phyloP scores from a whole-genome alignment of 1,139 yeast species.

The Candida sojae region DNA sequence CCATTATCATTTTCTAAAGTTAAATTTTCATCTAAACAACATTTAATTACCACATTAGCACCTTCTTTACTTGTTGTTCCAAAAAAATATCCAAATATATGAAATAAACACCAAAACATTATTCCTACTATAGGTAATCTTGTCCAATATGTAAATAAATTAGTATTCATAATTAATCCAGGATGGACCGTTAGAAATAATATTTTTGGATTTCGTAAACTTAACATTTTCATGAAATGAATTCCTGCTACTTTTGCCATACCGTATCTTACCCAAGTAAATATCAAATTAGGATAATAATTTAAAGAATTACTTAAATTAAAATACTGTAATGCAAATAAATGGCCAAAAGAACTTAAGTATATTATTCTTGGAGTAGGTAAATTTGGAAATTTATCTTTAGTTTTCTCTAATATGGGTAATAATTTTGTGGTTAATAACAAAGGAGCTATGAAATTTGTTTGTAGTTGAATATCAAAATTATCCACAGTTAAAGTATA shows the following conservation, averaged over 20 bases:
- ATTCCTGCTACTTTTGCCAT: slow-evolving; percentile 80
- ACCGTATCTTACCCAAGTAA: slow-evolving; percentile 80
- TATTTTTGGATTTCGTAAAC: slow-evolving; percentile 67
- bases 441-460: slow-evolving; percentile 78
- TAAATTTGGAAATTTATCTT: slow-evolving; percentile 23
- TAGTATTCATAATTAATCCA: slow-evolving; percentile 81
- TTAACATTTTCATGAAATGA: slow-evolving; percentile 67
- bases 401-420: slow-evolving; percentile 50
- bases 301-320: slow-evolving; percentile 55
- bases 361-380: slow-evolving; percentile 60
- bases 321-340: slow-evolving; percentile 53
- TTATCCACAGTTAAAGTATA: slow-evolving; percentile 64
- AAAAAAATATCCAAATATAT: slow-evolving; percentile 62
- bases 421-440: slow-evolving; percentile 64
- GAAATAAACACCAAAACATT: slow-evolving; percentile 68
- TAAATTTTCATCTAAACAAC: slow-evolving; percentile 59
- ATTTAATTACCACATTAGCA: slow-evolving; percentile 61
- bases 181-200: slow-evolving; percentile 76
- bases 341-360: slow-evolving; percentile 72
- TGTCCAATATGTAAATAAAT: slow-evolving; percentile 73
- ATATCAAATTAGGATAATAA: slow-evolving; percentile 62
- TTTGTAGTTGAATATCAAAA: slow-evolving; percentile 79
- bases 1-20: slow-evolving; percentile 63
- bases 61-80: slow-evolving; percentile 79
- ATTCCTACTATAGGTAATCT: slow-evolving; percentile 75